Evolutionary conservation across 306 rosid genomes (phyloP).

Genomic region (Citrullus colocynthis): DNA sequence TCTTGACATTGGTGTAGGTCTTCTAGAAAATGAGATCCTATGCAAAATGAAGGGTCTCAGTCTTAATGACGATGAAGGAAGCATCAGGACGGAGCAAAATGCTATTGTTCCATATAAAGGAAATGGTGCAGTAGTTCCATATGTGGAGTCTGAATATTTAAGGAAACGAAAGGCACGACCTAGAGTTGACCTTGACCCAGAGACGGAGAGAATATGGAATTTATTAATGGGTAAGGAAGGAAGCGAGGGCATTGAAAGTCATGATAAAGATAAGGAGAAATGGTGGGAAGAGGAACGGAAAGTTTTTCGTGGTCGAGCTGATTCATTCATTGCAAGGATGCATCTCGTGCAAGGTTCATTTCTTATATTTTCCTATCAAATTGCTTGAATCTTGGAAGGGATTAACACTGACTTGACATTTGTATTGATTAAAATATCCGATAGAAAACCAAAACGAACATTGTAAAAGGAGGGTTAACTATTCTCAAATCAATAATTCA

Average conservation of each 20-base stretch:
- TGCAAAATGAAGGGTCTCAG: conserved; percentile 28
- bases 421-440: not conserved
- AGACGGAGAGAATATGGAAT: conserved; percentile 84
- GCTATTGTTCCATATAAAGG: conserved; percentile 63
- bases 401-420: not conserved
- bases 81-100: conserved; percentile 25
- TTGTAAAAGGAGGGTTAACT: not conserved
- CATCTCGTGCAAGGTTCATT: conserved; percentile 91
- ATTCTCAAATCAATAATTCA: not conserved
- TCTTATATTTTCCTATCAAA: conserved; percentile 9
- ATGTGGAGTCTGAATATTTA: conserved; percentile 18
- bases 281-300: conserved; percentile 88
- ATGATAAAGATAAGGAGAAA: conserved; percentile 51
- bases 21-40: conserved; percentile 30
- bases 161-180: conserved; percentile 60
- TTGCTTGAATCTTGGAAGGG: not conserved
- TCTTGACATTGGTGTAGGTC: conserved; percentile 39
- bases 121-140: conserved; percentile 50
- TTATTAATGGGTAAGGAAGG: conserved; percentile 76
- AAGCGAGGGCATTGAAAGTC: conserved; percentile 38
- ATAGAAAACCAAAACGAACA: not conserved
- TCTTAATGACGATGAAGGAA: conserved; percentile 30
- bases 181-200: conserved; percentile 80
- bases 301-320: conserved; percentile 70
- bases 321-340: conserved; percentile 90